These are phyloP conservation scores for Alternaria gansuensis DNA, from an alignment of 2,329 filamentous ascomycete genomes.

Conservation along the genomic window DNA sequence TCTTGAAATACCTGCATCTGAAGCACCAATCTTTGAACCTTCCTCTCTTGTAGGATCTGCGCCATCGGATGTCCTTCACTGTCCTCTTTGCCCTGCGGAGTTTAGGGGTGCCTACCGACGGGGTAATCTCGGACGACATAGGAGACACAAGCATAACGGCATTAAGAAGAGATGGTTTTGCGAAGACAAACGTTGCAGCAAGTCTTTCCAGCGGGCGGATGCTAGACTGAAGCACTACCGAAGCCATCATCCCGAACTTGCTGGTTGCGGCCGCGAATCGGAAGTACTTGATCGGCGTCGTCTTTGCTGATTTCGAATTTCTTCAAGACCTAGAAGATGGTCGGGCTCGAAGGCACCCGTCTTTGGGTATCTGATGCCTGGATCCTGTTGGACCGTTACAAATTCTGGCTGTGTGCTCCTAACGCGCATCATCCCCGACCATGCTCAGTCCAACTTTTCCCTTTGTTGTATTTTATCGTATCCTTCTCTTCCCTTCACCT, in stretches of 20 bases:
- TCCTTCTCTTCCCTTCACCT: too few species aligned
- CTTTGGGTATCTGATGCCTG: too few species aligned
- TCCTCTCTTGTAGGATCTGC: not conserved
- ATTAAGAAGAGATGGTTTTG: not conserved
- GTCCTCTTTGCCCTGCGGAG: not conserved
- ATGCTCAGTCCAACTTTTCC: too few species aligned
- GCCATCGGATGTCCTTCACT: not conserved
- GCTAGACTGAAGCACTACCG: conserved; percentile 7
- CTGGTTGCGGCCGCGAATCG: not conserved
- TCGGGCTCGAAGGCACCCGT: too few species aligned
- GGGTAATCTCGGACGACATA: conserved; percentile 2
- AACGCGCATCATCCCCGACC: too few species aligned
- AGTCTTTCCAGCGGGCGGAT: not conserved
- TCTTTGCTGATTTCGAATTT: too few species aligned
- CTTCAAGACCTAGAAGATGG: too few species aligned
- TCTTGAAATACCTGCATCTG: not conserved
- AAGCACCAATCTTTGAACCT: not conserved
- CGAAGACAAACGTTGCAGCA: not conserved
- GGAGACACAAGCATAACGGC: not conserved
- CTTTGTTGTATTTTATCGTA: too few species aligned
- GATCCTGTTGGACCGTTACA: too few species aligned
- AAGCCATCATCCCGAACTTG: not conserved
- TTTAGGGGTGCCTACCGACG: not conserved
- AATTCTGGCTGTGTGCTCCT: too few species aligned
- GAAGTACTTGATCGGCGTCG: too few species aligned